Evolutionary conservation across 2,329 filamentous ascomycete species (phyloP).

Genomic region (Lasiodiplodia sp.): DNA sequence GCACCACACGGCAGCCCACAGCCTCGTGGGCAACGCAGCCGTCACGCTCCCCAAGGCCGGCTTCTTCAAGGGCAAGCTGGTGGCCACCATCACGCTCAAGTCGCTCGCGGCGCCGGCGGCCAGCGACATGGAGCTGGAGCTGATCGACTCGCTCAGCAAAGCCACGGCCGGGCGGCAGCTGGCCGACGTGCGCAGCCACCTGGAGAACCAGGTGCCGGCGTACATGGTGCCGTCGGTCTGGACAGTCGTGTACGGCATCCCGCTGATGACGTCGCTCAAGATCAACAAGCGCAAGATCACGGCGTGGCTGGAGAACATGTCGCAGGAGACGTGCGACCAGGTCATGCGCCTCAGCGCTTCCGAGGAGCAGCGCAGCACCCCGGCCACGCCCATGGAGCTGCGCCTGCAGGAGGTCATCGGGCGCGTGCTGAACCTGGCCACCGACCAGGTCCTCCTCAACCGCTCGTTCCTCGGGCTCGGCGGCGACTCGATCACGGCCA

Average conservation of each 20-base stretch:
- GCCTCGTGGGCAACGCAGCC: constrained; percentile 31
- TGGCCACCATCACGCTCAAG: constrained; percentile 1
- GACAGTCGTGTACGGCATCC: constrained; percentile 47
- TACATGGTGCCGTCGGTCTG: constrained; percentile 51
- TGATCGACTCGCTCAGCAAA: constrained; percentile 14
- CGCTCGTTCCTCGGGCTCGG: constrained; percentile 51
- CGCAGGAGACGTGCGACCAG: constrained; percentile 26
- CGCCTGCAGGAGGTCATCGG: constrained; percentile 36
- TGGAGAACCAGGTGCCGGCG: constrained; percentile 39
- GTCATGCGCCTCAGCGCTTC: constrained; percentile 41
- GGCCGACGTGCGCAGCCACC: constrained; percentile 11
- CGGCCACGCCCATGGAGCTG: constrained; percentile 2
- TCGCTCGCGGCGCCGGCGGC: constrained; percentile 1
- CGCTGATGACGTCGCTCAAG: constrained; percentile 47
- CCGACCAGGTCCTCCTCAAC: constrained; percentile 39
- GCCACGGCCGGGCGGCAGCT: constrained; percentile 37
- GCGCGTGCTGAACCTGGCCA: constrained; percentile 29
- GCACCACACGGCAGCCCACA: constrained; percentile 39
- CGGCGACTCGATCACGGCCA: constrained; percentile 44
- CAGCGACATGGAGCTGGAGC: constrained; percentile 13
- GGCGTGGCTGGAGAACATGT: constrained; percentile 14
- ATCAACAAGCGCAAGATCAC: constrained; percentile 36
- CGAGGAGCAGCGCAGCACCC: constrained; percentile 39
- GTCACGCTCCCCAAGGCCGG: constrained; percentile 46
- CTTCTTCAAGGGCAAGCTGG: constrained; percentile 19